phyloP scores from a whole-genome alignment of 2,329 filamentous ascomycete genomes.

The Curvularia sp. region DNA sequence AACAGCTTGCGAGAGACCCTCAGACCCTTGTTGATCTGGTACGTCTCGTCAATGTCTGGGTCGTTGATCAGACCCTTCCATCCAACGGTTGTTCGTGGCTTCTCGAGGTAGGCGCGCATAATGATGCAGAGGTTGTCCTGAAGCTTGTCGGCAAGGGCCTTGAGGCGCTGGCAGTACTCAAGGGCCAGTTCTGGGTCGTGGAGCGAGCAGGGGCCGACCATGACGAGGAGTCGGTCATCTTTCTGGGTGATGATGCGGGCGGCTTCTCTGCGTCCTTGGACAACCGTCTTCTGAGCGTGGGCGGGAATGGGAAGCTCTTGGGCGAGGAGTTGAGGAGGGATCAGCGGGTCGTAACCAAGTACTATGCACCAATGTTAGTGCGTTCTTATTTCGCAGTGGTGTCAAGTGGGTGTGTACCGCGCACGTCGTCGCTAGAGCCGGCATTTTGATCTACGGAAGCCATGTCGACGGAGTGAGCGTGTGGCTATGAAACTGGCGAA shows the following conservation, averaged over 20 bases:
- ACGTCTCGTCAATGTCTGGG: conserved; percentile 95
- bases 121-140: conserved; percentile 85
- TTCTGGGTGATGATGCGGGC: conserved; percentile 79
- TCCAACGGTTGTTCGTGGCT: conserved; percentile 95
- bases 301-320: conserved; percentile 77
- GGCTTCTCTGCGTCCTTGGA: conserved; percentile 73
- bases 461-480: conserved; percentile 35
- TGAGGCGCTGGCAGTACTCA: conserved; percentile 84
- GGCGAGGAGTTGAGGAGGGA: conserved; percentile 85
- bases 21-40: conserved; percentile 98
- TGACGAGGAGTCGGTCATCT: conserved; percentile 87
- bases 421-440: conserved; percentile 59
- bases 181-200: conserved; percentile 89
- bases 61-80: conserved; percentile 99
- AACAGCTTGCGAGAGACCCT: conserved; percentile 92
- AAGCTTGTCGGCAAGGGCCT: conserved; percentile 78
- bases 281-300: conserved; percentile 69
- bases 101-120: conserved; percentile 99
- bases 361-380: conserved; percentile 62
- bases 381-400: conserved; percentile 10
- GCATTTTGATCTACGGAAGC: conserved; percentile 34
- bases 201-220: conserved; percentile 95
- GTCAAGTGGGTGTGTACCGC: conserved; percentile 51
- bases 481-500: conserved; percentile 26
- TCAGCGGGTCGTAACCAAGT: conserved; percentile 90